Evolutionary conservation across 2,329 filamentous ascomycete genomes (phyloP).

Genomic region (Trichoderma semiorbis): DNA sequence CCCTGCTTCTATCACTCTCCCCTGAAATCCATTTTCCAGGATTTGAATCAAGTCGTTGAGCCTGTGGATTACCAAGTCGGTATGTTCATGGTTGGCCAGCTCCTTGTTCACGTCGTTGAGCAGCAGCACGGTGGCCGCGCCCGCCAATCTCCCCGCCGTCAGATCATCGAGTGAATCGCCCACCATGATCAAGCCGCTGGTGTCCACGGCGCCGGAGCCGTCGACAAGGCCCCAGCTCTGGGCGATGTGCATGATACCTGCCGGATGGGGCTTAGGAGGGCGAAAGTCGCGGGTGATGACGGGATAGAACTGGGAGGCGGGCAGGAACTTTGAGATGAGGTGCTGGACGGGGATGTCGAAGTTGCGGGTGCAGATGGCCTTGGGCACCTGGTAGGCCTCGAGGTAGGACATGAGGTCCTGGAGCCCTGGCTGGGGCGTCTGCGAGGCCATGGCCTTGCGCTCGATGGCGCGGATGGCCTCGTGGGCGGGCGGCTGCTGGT

Average conservation of each 20-base stretch:
- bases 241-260: conserved; percentile 84
- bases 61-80: conserved; percentile 67
- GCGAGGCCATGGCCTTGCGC: conserved; percentile 71
- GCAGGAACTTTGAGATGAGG: conserved; percentile 71
- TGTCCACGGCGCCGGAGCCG: conserved; percentile 36
- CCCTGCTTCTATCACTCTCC: conserved; percentile 33
- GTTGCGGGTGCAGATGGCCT: conserved; percentile 91
- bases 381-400: conserved; percentile 61
- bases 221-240: conserved; percentile 62
- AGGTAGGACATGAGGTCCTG: conserved; percentile 77
- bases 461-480: conserved; percentile 77
- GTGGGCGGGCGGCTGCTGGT: conserved; percentile 61
- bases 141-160: conserved; percentile 77
- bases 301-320: conserved; percentile 65
- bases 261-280: conserved; percentile 83
- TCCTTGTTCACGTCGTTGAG: conserved; percentile 76
- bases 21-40: conserved; percentile 71
- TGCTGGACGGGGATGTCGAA: conserved; percentile 78
- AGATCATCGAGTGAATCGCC: conserved; percentile 91
- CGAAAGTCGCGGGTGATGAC: conserved; percentile 81
- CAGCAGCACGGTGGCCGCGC: conserved; percentile 85
- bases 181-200: conserved; percentile 57
- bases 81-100: conserved; percentile 68
- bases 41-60: conserved; percentile 75
- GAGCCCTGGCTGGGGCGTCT: conserved; percentile 80